Base-by-base conservation (phyloP, 1,284 basidiomycete genomes). In the Entoloma clypeatum region DNA sequence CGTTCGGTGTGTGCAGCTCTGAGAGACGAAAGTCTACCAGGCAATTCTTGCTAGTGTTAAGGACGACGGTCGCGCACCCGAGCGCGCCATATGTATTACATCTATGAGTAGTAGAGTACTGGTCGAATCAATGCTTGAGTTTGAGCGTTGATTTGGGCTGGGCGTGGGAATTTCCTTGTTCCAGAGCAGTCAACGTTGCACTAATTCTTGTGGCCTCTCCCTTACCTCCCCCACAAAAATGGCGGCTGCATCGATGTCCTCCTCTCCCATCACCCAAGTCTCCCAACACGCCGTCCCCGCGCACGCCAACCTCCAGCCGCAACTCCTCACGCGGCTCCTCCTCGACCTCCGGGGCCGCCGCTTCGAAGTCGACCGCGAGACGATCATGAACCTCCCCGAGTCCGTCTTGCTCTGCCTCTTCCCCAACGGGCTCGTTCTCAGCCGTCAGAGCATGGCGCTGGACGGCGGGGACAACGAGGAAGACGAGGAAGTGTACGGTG, bases 361-460 rank as follows among this genome's bases (percentile, higher is more conserved):
- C 53, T 96, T 98, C 69, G 85, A 89, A 44, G 92, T 99, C 43
- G 96, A 99, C 69, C 79, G 96, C 54, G 95, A 98, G 68, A 93
- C 90, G 22, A 87, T 99, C 62, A 97, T 99, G 93, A 93, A 95
- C 62, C 73, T 99, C 22, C 95, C 95, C 6, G 95, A 99, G 76
- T 93, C 89, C 18, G 92, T 99, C 33, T 71, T 99, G 44, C 74
- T 99, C 35, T 98, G 95, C 63, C 75, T 99, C 42, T 99, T 99
- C 61, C 95, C 95, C 9, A 98, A 99, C 58, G 95, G 96, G 7
- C 81, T 99, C 50, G 91, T 98, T 35, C 77, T 99, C 43, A 91
- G 86, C 57, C 77, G 92, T 48, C 92, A 94, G 56, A 85, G 83
- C 44, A 79, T 83, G 11, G 76, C 80, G 14, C 66, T 83, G 45